Conservation (phyloP, 1,284 basidiomycete genomes). For the Termitomyces sp. region DNA sequence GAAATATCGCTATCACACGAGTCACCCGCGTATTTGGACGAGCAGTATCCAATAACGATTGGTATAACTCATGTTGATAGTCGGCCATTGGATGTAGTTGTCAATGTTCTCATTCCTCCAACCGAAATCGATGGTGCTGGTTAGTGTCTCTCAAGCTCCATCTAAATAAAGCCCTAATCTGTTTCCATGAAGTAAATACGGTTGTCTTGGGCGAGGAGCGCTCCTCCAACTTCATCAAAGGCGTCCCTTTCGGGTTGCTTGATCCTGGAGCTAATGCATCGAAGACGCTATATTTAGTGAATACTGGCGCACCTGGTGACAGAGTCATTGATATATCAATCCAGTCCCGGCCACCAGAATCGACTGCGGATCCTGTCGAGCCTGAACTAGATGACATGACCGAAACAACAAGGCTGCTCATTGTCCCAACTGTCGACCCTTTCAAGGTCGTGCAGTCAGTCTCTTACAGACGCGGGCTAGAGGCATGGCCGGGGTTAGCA, state of each 20-base stretch:
- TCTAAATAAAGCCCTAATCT: neutral
- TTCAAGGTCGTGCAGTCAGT: slow-evolving; percentile 48
- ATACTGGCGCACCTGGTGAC: slow-evolving; percentile 57
- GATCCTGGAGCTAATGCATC: slow-evolving; percentile 46
- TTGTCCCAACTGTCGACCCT: slow-evolving; percentile 52
- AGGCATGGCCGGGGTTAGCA: slow-evolving; percentile 37
- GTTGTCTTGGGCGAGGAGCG: slow-evolving; percentile 57
- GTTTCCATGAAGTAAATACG: slow-evolving; percentile 44
- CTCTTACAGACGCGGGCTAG: slow-evolving; percentile 39
- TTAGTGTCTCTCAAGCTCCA: slow-evolving; percentile 28
- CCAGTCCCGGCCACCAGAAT: slow-evolving; percentile 43
- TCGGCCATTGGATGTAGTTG: slow-evolving; percentile 55
- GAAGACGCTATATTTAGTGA: slow-evolving; percentile 58
- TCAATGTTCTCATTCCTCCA: slow-evolving; percentile 77
- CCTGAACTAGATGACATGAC: slow-evolving; percentile 34
- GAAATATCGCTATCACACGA: slow-evolving; percentile 51
- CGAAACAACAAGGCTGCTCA: slow-evolving; percentile 61
- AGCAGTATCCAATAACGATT: slow-evolving; percentile 67
- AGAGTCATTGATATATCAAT: slow-evolving; percentile 72
- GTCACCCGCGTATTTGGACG: slow-evolving; percentile 70
- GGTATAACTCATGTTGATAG: slow-evolving; percentile 67
- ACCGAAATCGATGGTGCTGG: slow-evolving; percentile 71
- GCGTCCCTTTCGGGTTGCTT: slow-evolving; percentile 58
- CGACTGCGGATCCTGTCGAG: slow-evolving; percentile 6
- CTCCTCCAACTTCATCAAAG: slow-evolving; percentile 71